Evolutionary conservation across 2,329 filamentous ascomycete genomes (phyloP), one percentile per base, ranked within the genome.

Genomic region (Leptographium wingfieldii): DNA sequence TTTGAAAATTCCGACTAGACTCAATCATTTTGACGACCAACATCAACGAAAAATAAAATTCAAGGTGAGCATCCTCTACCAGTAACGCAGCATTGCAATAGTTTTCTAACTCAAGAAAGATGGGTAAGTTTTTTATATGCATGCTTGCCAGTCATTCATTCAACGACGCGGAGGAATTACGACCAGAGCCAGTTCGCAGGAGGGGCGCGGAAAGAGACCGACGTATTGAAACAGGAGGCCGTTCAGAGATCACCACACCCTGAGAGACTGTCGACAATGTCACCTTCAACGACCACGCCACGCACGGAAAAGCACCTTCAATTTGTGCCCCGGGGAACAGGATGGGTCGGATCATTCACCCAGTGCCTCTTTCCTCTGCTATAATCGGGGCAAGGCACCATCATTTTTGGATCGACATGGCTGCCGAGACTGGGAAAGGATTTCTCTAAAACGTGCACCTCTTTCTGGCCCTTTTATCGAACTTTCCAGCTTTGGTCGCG

Each of bases 101-200:
- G 25, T 61, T 61, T 66, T 69, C 75, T 79, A 70, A 79, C 72
- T 60, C 64, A 58, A 7, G 3, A 38, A 56, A 57, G 59, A 57
- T 60, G 65, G 71, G 59, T 60, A 53, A 57, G 55, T 54, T 31
- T 52, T 59, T 57, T 51, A 2, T 51, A n/a, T 59, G 49, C 52
- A 22, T 49, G 3, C 55, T 6, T 52, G 46, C 57, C 31, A 43
- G 22, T 59, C 55, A 25, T 59, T 43, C n/a, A n/a, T 40, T 38
- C 35, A 29, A 35, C 22, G 31, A 51, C 25, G 43, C n/a, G 48
- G 54, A 53, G 54, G 59, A 56, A 25, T 12, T 27, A 35, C 55
- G 46, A 57, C 48, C 46, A 60, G n/a, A 57, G 59, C 48, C 59
- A 29, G 27, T 27, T 51, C 22, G 43, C 11, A 38, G 22, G 58